Conservation (phyloP, 768 basidiomycete species). For the Nevesoporus exiguus region DNA sequence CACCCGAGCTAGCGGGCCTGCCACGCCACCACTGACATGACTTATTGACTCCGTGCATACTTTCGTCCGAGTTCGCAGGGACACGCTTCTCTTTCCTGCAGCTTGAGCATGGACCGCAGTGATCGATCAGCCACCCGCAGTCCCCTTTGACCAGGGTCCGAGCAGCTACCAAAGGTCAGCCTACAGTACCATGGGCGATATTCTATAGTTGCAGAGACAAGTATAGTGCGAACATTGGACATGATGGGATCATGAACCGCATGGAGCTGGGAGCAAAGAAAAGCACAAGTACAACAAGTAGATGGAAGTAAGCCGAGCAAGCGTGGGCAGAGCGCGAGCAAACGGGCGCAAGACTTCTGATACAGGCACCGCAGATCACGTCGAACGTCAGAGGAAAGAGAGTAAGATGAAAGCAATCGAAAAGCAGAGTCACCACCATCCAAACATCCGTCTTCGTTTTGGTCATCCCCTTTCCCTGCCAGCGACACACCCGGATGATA, state of each 20-base stretch:
- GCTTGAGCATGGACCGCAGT: background rate
- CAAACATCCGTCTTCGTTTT: slow-evolving; percentile 11
- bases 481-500: slow-evolving; percentile 19
- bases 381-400: slow-evolving; percentile 7
- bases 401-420: slow-evolving; percentile 5
- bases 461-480: slow-evolving; percentile 11
- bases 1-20: no score
- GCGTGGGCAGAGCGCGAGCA: slow-evolving; percentile 12
- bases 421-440: slow-evolving; percentile 11
- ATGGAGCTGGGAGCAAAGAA: background rate
- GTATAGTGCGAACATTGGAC: slow-evolving; percentile 16
- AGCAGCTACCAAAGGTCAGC: background rate
- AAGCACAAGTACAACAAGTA: slow-evolving; percentile 4
- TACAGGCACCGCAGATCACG: slow-evolving; percentile 21
- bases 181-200: background rate
- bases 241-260: slow-evolving; percentile 11
- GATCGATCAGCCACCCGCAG: slow-evolving; percentile 3
- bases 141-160: slow-evolving; percentile 5
- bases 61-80: background rate
- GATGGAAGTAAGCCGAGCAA: background rate
- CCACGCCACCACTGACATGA: background rate
- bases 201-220: background rate
- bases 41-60: background rate
- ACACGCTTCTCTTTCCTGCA: background rate
- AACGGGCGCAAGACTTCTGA: slow-evolving; percentile 13